These are phyloP conservation scores for Persicaria tinctoria DNA, from an alignment of 148 eudicot species.

Conservation along the genomic window DNA sequence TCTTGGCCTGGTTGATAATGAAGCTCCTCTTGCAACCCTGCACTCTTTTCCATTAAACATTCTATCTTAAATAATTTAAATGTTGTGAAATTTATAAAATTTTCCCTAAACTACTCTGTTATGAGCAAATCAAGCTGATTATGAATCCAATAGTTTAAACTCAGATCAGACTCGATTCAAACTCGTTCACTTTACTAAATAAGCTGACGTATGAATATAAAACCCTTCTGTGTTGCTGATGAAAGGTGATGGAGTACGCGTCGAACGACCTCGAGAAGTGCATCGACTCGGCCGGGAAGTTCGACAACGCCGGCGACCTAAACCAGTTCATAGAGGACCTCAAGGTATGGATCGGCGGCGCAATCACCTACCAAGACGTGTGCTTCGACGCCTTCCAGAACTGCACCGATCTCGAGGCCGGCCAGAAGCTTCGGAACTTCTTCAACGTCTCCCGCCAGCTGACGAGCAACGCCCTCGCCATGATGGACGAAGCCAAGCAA, in stretches of 20 bases:
- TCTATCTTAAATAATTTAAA: too few species aligned
- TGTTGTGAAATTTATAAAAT: too few species aligned
- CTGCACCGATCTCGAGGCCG: slow-evolving; percentile 37
- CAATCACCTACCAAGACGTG: slow-evolving; percentile 49
- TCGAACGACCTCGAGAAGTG: slow-evolving; percentile 36
- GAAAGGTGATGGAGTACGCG: slow-evolving; percentile 32
- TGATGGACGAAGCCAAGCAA: slow-evolving; percentile 28
- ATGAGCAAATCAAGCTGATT: too few species aligned
- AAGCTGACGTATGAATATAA: too few species aligned
- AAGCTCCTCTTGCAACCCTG: too few species aligned
- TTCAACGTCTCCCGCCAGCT: slow-evolving; percentile 36
- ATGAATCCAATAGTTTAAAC: too few species aligned
- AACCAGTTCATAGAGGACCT: slow-evolving; percentile 39
- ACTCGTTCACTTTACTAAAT: too few species aligned
- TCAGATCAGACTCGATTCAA: too few species aligned
- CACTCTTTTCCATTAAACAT: too few species aligned
- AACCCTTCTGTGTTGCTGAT: not conserved
- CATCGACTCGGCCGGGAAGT: slow-evolving; percentile 14
- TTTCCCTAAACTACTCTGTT: too few species aligned
- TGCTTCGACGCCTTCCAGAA: slow-evolving; percentile 65
- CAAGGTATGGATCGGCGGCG: slow-evolving; percentile 50
- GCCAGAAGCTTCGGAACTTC: slow-evolving; percentile 32
- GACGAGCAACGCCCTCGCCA: slow-evolving; percentile 41
- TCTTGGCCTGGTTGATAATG: too few species aligned
- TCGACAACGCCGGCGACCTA: slow-evolving; percentile 19